Conservation (phyloP, 768 basidiomycete species). For the Termitomyces sp. region DNA sequence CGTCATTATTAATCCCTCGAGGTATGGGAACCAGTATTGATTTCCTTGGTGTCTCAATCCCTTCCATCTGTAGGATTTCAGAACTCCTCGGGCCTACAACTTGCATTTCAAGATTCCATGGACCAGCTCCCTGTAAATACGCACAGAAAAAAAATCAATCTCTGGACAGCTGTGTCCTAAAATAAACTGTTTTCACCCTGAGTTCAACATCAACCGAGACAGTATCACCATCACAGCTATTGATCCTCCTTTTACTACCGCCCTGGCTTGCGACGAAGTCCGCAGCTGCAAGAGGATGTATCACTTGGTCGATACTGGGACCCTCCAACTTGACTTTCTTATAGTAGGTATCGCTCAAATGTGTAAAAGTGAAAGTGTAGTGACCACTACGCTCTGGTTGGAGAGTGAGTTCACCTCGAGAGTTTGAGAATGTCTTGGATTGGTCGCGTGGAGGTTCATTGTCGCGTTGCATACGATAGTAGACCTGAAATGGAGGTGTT, state of each 20-base stretch:
- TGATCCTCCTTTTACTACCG: constrained; percentile 49
- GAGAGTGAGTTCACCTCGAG: constrained; percentile 75
- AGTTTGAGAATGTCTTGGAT: constrained; percentile 54
- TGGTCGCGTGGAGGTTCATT: constrained; percentile 55
- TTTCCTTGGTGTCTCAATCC: constrained; percentile 49
- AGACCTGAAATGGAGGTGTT: constrained; percentile 82
- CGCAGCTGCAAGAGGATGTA: constrained; percentile 83
- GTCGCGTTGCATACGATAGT: constrained; percentile 71
- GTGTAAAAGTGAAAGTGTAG: constrained; percentile 77
- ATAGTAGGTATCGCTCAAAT: constrained; percentile 83
- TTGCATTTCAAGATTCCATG: constrained; percentile 85
- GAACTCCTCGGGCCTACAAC: constrained; percentile 68
- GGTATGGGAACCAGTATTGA: constrained; percentile 66
- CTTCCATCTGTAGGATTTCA: constrained; percentile 48
- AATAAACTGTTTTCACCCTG: constrained; percentile 44
- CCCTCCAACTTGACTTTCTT: constrained; percentile 67
- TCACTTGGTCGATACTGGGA: constrained; percentile 78
- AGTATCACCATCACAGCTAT: constrained; percentile 71
- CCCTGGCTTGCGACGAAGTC: constrained; percentile 50
- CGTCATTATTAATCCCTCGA: constrained; percentile 52
- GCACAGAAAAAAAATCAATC: not conserved
- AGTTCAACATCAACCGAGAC: constrained; percentile 81
- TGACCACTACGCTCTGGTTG: constrained; percentile 88
- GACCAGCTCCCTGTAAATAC: constrained; percentile 66
- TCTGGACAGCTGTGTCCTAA: not conserved